These are phyloP conservation scores for Colletotrichum ledebouriae DNA, from an alignment of 2,329 filamentous ascomycete genomes.

Conservation along the genomic window DNA sequence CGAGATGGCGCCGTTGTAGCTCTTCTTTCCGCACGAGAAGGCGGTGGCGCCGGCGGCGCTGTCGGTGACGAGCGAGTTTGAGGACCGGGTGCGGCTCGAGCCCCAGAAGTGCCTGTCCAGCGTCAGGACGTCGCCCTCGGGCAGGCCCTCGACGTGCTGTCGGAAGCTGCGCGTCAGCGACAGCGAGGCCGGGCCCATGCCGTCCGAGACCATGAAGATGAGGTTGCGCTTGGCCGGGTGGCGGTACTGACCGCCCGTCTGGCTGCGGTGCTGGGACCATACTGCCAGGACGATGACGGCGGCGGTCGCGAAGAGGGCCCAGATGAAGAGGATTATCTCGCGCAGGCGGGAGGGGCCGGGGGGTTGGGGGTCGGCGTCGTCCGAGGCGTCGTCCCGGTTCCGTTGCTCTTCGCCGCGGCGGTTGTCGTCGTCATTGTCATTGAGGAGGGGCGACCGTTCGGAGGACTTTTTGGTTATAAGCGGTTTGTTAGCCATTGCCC, in stretches of 20 bases:
- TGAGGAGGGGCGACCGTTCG: constrained; percentile 60
- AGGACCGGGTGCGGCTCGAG: constrained; percentile 87
- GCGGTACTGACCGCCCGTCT: constrained; percentile 51
- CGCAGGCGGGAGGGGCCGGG: constrained; percentile 63
- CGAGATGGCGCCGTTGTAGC: constrained; percentile 96
- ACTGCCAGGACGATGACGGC: constrained; percentile 85
- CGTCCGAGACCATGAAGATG: constrained; percentile 99
- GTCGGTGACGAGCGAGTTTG: constrained; percentile 89
- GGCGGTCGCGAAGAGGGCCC: constrained; percentile 85
- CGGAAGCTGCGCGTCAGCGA: constrained; percentile 88
- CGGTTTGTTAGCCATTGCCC: constrained; percentile 28
- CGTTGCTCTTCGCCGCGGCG: constrained; percentile 28
- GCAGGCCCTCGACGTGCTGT: constrained; percentile 81
- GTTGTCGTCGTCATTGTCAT: constrained; percentile 44
- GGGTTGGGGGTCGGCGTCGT: constrained; percentile 28
- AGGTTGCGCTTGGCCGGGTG: constrained; percentile 81
- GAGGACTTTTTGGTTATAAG: constrained; percentile 57
- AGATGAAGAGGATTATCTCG: constrained; percentile 82
- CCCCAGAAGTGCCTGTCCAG: constrained; percentile 94
- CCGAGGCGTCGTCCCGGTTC: constrained; percentile 47
- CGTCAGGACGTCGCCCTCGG: constrained; percentile 79
- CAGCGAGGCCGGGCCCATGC: constrained; percentile 95
- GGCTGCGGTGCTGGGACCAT: constrained; percentile 78
- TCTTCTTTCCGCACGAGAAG: constrained; percentile 93
- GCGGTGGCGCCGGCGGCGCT: constrained; percentile 97